Conservation (phyloP, 768 basidiomycete genomes). For the Tylopilus subfusipes region DNA sequence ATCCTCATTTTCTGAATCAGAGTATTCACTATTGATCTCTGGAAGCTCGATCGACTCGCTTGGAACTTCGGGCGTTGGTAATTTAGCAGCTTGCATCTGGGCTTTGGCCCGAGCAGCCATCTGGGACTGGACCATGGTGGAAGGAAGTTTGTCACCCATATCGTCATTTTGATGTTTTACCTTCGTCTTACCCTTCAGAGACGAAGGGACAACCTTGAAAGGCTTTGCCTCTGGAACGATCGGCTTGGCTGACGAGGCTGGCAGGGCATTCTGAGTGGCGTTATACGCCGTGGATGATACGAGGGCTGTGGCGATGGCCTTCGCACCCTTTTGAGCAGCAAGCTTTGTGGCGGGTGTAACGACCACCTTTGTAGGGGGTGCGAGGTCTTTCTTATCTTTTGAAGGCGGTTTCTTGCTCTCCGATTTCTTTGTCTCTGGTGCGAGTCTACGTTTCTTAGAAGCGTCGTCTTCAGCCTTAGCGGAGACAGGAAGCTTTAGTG, state of each 20-base stretch:
- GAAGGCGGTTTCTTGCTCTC: constrained; percentile 60
- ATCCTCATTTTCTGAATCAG: constrained; percentile 91
- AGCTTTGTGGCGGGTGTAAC: constrained; percentile 25
- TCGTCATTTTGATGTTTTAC: constrained; percentile 47
- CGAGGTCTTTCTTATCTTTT: constrained; percentile 46
- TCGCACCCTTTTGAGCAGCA: constrained; percentile 35
- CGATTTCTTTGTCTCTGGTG: constrained; percentile 48
- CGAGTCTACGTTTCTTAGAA: constrained; percentile 67
- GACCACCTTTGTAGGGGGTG: constrained; percentile 24
- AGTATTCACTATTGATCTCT: constrained; percentile 96
- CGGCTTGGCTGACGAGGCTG: constrained; percentile 29
- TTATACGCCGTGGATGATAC: constrained; percentile 41
- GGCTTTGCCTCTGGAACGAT: constrained; percentile 32
- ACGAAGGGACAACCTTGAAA: constrained; percentile 35
- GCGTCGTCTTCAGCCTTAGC: constrained; percentile 72
- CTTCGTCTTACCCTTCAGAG: constrained; percentile 50
- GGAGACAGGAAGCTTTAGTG: constrained; percentile 41
- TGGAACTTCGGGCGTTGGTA: constrained; percentile 46
- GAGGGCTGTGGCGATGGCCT: constrained; percentile 32
- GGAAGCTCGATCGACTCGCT: constrained; percentile 89
- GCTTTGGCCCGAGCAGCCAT: constrained; percentile 72
- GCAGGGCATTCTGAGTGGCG: constrained; percentile 31
- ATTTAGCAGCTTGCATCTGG: constrained; percentile 57
- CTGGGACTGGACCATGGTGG: constrained; percentile 59
- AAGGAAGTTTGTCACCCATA: constrained; percentile 48